These are phyloP conservation scores for Sclerotinia minor DNA, from an alignment of 2,329 filamentous ascomycete species.

Conservation along the genomic window DNA sequence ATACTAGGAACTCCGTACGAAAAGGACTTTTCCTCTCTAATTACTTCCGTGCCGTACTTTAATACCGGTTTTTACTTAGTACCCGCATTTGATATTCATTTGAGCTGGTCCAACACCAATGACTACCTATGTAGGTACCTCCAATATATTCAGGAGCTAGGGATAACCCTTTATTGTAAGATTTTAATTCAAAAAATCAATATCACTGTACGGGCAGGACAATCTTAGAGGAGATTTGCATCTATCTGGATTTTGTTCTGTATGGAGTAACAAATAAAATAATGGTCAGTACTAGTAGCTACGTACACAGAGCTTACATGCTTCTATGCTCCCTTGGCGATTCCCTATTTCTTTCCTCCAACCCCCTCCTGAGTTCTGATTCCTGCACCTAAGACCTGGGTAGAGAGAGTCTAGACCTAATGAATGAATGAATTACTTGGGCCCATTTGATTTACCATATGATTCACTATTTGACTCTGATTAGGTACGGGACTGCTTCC, in stretches of 20 bases:
- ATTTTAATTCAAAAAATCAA: slow-evolving; percentile 1
- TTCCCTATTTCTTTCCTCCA: not conserved
- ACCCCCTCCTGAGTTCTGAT: slow-evolving; percentile 5
- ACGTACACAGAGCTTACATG: too few species aligned
- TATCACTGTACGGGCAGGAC: not conserved
- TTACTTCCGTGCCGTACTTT: too few species aligned
- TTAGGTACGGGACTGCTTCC: not conserved
- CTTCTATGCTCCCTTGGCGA: not conserved
- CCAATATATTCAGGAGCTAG: not conserved
- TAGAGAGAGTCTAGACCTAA: slow-evolving; percentile 12
- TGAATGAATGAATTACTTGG: not conserved
- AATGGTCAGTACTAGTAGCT: not conserved
- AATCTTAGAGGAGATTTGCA: too few species aligned
- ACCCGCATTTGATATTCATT: not conserved
- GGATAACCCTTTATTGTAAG: not conserved
- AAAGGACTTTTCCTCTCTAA: not conserved
- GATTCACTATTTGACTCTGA: slow-evolving; percentile 4
- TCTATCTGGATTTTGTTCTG: not conserved
- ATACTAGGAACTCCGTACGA: too few species aligned
- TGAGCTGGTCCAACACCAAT: not conserved
- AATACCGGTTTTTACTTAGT: not conserved
- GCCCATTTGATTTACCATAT: not conserved
- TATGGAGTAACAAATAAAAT: not conserved
- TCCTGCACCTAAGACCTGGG: not conserved
- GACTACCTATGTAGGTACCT: not conserved